Conservation (phyloP, 1,284 basidiomycete species). For the Boletus sp. region DNA sequence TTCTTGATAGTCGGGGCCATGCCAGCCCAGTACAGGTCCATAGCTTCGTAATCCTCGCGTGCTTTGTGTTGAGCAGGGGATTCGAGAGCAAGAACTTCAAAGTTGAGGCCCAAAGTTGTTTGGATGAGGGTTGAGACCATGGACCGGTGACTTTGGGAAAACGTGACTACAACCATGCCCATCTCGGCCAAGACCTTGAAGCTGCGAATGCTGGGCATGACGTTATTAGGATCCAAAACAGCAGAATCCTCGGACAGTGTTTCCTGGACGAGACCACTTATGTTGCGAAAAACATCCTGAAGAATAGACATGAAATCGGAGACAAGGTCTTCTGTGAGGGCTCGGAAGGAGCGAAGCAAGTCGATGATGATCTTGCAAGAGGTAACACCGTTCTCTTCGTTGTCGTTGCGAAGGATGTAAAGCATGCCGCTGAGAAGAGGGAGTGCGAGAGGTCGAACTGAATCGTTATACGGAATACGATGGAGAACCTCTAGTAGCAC, state of each 20-base stretch:
- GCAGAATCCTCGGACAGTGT: constrained; percentile 71
- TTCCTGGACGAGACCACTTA: constrained; percentile 76
- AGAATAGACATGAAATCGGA: constrained; percentile 82
- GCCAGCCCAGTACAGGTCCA: constrained; percentile 81
- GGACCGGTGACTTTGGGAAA: constrained; percentile 82
- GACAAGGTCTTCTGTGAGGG: constrained; percentile 79
- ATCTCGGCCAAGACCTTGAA: constrained; percentile 97
- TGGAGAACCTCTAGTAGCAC: constrained; percentile 88
- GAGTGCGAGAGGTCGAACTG: constrained; percentile 71
- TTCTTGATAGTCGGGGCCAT: constrained; percentile 83
- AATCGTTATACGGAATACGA: constrained; percentile 84
- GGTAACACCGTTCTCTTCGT: constrained; percentile 93
- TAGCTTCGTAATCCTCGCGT: constrained; percentile 79
- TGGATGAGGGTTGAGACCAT: constrained; percentile 73
- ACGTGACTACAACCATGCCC: constrained; percentile 90
- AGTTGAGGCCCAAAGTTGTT: constrained; percentile 74
- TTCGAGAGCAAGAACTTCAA: constrained; percentile 78
- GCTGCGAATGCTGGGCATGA: constrained; percentile 77
- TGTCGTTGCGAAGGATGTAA: constrained; percentile 85
- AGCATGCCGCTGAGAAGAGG: constrained; percentile 81
- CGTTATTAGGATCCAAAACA: constrained; percentile 55
- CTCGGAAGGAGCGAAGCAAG: constrained; percentile 67
- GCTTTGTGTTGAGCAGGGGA: constrained; percentile 88
- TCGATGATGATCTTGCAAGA: constrained; percentile 96
- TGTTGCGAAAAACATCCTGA: constrained; percentile 78